Evolutionary conservation across 140 eudicot genomes (phyloP).

Genomic region (Erigeron philadelphicus): DNA sequence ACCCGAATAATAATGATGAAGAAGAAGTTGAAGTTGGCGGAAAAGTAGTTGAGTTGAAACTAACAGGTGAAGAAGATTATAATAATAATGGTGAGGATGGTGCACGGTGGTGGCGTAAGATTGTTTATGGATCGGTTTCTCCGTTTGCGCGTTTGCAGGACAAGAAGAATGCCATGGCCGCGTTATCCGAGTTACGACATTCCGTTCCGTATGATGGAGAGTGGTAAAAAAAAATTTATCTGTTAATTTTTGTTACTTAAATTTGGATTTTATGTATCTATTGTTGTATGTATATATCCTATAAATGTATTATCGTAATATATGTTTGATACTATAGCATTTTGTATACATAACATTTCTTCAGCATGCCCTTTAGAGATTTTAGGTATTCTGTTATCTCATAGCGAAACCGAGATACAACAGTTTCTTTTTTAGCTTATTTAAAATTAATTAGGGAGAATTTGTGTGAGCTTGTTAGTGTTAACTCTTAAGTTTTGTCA

Average conservation of each 20-base stretch:
- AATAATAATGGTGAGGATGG: conserved; percentile 39
- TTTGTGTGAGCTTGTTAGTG: no score
- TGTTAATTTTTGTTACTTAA: neutral
- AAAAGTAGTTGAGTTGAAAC: conserved; percentile 73
- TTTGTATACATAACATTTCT: no score
- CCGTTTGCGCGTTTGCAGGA: conserved; percentile 89
- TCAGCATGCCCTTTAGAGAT: no score
- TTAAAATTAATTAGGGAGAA: no score
- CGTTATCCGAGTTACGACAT: conserved; percentile 35
- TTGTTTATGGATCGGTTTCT: conserved; percentile 72
- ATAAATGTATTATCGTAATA: no score
- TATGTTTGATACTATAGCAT: no score
- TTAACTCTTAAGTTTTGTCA: no score
- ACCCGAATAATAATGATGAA: neutral
- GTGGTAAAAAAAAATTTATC: conserved; percentile 62
- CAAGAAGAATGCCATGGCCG: conserved; percentile 52
- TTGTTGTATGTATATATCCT: no score
- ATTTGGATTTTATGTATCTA: neutral
- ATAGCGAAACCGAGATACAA: no score
- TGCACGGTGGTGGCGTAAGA: conserved; percentile 60
- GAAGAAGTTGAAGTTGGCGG: conserved; percentile 42
- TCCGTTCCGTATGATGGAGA: conserved; percentile 38
- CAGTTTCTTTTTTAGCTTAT: no score
- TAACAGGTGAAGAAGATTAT: conserved; percentile 40
- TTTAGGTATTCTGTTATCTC: no score